Evolutionary conservation across 495 filamentous ascomycete genomes (phyloP), one percentile per base, ranked within the genome.

Genomic region (Evansstolkia leycettana): DNA sequence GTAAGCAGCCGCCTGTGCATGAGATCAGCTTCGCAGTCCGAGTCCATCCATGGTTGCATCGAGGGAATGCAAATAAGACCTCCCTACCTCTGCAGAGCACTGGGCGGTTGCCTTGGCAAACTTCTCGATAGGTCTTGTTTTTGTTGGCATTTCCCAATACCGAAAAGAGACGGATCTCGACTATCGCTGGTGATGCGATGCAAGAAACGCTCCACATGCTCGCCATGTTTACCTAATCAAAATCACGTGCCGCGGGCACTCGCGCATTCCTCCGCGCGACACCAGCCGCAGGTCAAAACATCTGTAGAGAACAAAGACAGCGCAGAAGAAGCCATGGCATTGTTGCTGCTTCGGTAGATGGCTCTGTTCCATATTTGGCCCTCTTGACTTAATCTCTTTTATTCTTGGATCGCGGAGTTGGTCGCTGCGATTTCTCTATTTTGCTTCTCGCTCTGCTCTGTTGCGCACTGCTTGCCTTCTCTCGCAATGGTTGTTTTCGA

Each of bases 71-170:
- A 18, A 24, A 25, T 7, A 7, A 18, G 32, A 34, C 17, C 3
- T 34, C 39, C 58, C 17, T 56, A 93, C 90, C 72, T 96, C 82
- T 14, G 67, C 54, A 9, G 84, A 75, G 64, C 90, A 99, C 55
- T 85, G 80, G 2, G 78, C 80, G 7, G 79, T 79, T 2, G 87
- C 82, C 34, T 76, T 67, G 1, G 87, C 89, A 47, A 99, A 80
- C 43, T 79, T 87, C 50, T 94, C 83, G 46, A 99, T 86, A 6
- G 89, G 90, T 26, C 90, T 52, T 27, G 51, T 59, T 42, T 44
- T 52, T 14, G 46, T 42, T 13, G 56, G 52, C 59, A 65, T 67
- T 26, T 42, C 47, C 24, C 18, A 12, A 14, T n/a, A n/a, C 20
- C 20, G 20, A 23, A 23, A 5, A 23, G 20, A 5, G 20, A n/a